These are phyloP conservation scores for Trichosanthes cucumerina DNA, from an alignment of 306 rosid species.

Conservation along the genomic window DNA sequence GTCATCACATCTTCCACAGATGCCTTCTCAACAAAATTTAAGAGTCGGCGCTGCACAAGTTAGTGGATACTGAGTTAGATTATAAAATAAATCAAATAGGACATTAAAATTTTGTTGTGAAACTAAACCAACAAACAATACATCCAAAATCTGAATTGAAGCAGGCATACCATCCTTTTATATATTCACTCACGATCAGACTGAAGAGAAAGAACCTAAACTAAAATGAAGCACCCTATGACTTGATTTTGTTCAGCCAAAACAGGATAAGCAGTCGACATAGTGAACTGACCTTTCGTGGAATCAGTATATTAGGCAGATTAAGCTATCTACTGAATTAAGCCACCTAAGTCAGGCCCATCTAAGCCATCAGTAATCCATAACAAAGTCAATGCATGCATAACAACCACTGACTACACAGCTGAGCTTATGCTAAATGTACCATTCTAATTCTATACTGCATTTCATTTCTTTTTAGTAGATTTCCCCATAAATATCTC, in stretches of 20 bases:
- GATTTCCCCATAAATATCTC: neutral
- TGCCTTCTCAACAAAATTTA: slow-evolving; percentile 73
- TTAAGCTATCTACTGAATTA: neutral
- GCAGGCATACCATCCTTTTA: neutral
- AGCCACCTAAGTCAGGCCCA: neutral
- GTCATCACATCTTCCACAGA: slow-evolving; percentile 75
- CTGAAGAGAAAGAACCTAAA: neutral
- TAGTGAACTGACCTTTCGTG: neutral
- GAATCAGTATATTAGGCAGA: neutral
- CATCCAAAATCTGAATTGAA: neutral
- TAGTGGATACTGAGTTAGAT: slow-evolving; percentile 10
- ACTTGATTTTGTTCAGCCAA: neutral
- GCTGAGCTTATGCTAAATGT: neutral
- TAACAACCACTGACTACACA: neutral
- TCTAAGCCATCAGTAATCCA: neutral
- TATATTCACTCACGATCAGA: neutral
- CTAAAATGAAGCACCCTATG: neutral
- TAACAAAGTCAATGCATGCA: neutral
- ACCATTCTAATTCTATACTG: neutral
- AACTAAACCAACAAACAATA: neutral
- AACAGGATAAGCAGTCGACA: neutral
- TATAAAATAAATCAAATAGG: slow-evolving; percentile 11
- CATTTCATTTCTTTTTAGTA: neutral
- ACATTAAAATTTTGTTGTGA: neutral
- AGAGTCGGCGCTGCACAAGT: slow-evolving; percentile 62